These are phyloP conservation scores for Picea glauca DNA, from an alignment of 75 land plant genomes.

Conservation along the genomic window DNA sequence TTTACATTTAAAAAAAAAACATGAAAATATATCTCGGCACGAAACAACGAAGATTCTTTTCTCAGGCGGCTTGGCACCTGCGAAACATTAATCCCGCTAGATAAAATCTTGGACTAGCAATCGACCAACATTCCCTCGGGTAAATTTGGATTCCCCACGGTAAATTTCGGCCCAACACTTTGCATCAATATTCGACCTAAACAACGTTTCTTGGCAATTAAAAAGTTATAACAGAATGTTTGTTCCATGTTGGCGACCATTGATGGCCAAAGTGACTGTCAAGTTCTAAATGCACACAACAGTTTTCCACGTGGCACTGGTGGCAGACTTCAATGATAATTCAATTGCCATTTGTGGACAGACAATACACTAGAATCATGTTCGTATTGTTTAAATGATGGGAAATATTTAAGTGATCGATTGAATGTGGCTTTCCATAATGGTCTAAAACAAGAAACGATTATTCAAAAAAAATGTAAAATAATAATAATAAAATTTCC, in stretches of 20 bases:
- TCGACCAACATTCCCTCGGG: not conserved
- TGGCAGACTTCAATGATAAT: too few relatives aligned
- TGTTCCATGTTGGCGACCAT: not conserved
- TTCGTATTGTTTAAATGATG: too few relatives aligned
- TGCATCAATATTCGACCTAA: not conserved
- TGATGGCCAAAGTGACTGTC: not conserved
- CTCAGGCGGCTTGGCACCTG: conserved; percentile 5
- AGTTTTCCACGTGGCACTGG: too few relatives aligned
- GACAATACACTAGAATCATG: too few relatives aligned
- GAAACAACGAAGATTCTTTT: not conserved
- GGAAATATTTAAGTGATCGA: too few relatives aligned
- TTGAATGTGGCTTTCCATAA: too few relatives aligned
- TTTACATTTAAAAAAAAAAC: too few relatives aligned
- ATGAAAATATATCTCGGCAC: not conserved
- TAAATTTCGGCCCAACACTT: not conserved
- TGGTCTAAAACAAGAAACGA: too few relatives aligned
- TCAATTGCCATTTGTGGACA: too few relatives aligned
- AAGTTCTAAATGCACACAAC: not conserved
- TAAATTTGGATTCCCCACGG: not conserved
- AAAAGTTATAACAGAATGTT: not conserved
- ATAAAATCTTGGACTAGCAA: not conserved
- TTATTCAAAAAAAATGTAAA: too few relatives aligned
- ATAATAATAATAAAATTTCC: too few relatives aligned
- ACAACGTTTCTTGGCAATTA: not conserved
- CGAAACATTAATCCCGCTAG: not conserved